Percentiles rank a stretch among this genome's conserved stretches.
phyloP scores from a whole-genome alignment of 495 filamentous ascomycete species.

The Neurospora sp. region DNA sequence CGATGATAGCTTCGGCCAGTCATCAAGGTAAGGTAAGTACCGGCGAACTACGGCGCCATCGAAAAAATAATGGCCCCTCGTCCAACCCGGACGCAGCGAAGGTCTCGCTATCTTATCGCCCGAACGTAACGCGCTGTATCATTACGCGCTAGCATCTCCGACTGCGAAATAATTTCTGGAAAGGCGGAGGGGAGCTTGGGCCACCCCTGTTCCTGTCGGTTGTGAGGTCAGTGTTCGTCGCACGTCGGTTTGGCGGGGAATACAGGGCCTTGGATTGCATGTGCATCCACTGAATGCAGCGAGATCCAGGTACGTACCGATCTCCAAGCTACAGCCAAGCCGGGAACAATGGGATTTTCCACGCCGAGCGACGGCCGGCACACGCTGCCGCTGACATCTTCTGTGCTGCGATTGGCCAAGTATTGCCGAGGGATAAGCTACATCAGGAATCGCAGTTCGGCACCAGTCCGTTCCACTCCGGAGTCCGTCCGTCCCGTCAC shows the following conservation, averaged over 20 bases:
- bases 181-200: constrained; percentile 1
- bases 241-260: background rate
- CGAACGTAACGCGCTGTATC: background rate
- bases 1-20: background rate
- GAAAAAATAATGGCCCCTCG: background rate
- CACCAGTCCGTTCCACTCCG: background rate
- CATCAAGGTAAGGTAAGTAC: background rate
- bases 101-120: background rate
- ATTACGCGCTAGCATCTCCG: background rate
- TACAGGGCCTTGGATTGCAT: background rate
- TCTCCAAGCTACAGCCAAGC: background rate
- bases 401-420: background rate
- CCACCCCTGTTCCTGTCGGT: background rate
- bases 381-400: background rate
- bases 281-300: background rate
- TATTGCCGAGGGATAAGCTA: background rate
- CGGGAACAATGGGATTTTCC: background rate
- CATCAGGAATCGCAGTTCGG: background rate
- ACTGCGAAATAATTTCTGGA: constrained; percentile 1
- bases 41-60: background rate
- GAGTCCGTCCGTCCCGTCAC: background rate
- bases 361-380: background rate
- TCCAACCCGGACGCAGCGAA: background rate
- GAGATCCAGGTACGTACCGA: background rate
- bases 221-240: background rate